Conservation (phyloP, 208 protist species). For the Trypanosoma caninum region DNA sequence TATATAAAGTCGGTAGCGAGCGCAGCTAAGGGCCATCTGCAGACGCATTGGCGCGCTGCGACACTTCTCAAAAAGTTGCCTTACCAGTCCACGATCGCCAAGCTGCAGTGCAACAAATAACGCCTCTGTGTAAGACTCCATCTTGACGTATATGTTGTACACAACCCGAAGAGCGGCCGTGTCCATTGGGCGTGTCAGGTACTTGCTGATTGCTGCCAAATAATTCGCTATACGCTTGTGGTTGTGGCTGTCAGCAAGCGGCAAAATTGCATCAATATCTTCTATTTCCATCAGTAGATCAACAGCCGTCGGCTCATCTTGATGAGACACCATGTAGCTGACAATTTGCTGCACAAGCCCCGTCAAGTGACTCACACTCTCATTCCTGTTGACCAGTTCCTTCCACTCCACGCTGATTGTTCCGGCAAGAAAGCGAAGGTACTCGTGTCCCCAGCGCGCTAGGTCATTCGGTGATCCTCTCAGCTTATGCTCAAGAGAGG, state of each 20-base stretch:
- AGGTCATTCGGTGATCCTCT: conserved; percentile 93
- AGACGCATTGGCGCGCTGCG: conserved; percentile 48
- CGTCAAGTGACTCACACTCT: conserved; percentile 77
- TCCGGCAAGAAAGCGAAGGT: conserved; percentile 94
- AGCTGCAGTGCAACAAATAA: conserved; percentile 88
- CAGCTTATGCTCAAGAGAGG: conserved; percentile 95
- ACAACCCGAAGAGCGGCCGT: conserved; percentile 86
- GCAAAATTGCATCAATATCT: conserved; percentile 84
- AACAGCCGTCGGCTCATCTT: conserved; percentile 97
- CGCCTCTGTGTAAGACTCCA: conserved; percentile 89
- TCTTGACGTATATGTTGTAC: conserved; percentile 92
- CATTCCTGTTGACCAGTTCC: conserved; percentile 39
- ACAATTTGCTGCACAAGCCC: conserved; percentile 94
- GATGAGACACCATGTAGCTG: conserved; percentile 94
- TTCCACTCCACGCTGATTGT: conserved; percentile 95
- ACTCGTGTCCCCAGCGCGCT: conserved; percentile 99
- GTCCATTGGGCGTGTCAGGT: conserved; percentile 95
- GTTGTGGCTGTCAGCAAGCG: conserved; percentile 93
- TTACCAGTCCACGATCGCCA: conserved; percentile 72
- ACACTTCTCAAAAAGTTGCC: conserved; percentile 80
- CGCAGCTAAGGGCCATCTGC: conserved; percentile 95
- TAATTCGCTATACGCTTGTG: conserved; percentile 96
- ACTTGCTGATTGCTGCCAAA: conserved; percentile 90
- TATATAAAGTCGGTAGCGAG: conserved; percentile 81
- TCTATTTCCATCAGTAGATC: conserved; percentile 98